Evolutionary conservation across 1,139 yeast species (phyloP), one percentile per base, ranked within the genome.

Genomic region (Petasospora fabianii): DNA sequence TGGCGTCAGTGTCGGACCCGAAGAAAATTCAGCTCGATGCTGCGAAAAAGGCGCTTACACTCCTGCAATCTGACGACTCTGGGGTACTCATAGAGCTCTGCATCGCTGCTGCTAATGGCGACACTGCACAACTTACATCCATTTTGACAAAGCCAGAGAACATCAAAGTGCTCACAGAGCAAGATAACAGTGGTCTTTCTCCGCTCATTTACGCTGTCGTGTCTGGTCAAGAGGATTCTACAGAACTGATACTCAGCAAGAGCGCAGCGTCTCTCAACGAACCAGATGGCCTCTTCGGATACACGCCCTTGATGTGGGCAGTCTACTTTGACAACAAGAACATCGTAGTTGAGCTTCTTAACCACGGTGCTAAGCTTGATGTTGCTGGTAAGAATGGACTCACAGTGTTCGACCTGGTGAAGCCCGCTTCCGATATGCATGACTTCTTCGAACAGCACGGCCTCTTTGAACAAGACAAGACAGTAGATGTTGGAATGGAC

Each of bases 141-240:
- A 10, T 74, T 1, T 13, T 49, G 3, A 27, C 43, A 6, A 35
- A 41, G 5, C 51, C 50, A 2, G 36, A 39, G 14, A 46, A 46
- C 19, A 49, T 73, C 22, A 73, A 73, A 42, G 62, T 64, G 16
- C 49, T 68, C 2, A 60, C 68, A 34, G 48, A 52, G 24, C 29
- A 53, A 7, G 71, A 69, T 30, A 56, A 58, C 6, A 55, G 58
- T 24, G 84, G 84, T 0, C 61, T 69, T 4, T 64, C 75, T 0
- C 73, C 80, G 2, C 61, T 78, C 49, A 65, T 76, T 1, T 75
- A 68, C 52, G 75, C 81, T 11, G 65, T 77, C 19, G 74, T 75
- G 39, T 76, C 75, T 48, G 65, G 69, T 40, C 66, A 76, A 32
- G 44, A 51, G 6, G 68, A 61, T 6, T 59, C 72, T 18, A 71